Evolutionary conservation across 805 yeast genomes (phyloP).

Genomic region (Kodamaea nitidulidarum): DNA sequence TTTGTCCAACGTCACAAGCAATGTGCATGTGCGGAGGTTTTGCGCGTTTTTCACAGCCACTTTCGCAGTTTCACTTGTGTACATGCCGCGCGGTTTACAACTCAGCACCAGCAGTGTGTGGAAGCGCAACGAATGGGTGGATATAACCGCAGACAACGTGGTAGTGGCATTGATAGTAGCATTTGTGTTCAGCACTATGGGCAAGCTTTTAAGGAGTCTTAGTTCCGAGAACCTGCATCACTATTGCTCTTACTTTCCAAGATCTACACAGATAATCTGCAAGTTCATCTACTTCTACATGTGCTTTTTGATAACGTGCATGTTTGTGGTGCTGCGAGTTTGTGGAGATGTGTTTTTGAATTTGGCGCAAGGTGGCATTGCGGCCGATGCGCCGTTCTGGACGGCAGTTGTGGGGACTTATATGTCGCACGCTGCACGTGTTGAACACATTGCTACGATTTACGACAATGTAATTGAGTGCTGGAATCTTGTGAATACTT

Average conservation of each 20-base stretch:
- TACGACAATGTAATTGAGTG: conserved; percentile 15
- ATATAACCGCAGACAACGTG: conserved; percentile 26
- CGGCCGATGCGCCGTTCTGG: conserved; percentile 6
- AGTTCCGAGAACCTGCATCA: conserved; percentile 13
- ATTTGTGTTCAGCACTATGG: conserved; percentile 12
- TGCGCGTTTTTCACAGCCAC: not conserved
- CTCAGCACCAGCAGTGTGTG: conserved; percentile 5
- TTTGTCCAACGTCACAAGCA: not conserved
- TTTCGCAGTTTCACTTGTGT: not conserved
- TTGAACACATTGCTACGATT: conserved; percentile 7
- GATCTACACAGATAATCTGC: conserved; percentile 13
- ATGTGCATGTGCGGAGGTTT: not conserved
- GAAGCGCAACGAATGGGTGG: conserved; percentile 3
- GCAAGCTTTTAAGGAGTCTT: conserved; percentile 12
- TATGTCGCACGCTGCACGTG: conserved; percentile 9
- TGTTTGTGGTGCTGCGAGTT: conserved; percentile 13
- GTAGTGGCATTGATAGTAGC: conserved; percentile 15
- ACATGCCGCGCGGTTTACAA: not conserved
- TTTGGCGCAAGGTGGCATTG: conserved; percentile 6
- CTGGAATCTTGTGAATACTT: conserved; percentile 17
- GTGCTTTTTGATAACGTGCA: conserved; percentile 14
- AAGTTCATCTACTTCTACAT: conserved; percentile 23
- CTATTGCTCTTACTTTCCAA: conserved; percentile 14
- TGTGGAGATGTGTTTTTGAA: conserved; percentile 22
- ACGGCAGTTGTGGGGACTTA: conserved; percentile 18